Base-by-base conservation (phyloP, 2,329 filamentous ascomycete genomes). In the Talaromyces albobiverticillius region DNA sequence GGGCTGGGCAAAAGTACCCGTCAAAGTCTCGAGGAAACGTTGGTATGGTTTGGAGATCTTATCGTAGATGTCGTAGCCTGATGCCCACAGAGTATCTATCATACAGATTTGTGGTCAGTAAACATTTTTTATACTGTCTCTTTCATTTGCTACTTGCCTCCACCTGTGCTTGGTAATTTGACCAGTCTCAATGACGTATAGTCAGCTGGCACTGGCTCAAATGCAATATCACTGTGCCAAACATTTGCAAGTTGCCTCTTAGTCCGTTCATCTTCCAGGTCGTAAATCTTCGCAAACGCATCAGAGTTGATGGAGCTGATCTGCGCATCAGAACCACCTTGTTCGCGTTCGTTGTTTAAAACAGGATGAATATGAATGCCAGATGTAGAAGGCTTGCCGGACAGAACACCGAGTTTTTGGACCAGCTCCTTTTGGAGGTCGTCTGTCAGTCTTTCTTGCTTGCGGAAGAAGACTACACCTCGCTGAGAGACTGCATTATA, bases 141-240 rank as follows among this genome's bases (percentile, higher is more conserved):
- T n/a, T n/a, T n/a, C n/a, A n/a, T n/a, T n/a, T n/a, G n/a, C n/a
- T n/a, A n/a, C n/a, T n/a, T 22, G 47, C 60, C 58, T 56, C 77
- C 78, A 11, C 77, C 78, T n/a, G 62, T 71, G 58, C 67, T 66
- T 0, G 79, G 79, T 0, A 80, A 63, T 4, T 74, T 71, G 45
- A 76, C 69, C 13, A 82, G 75, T 42, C 79, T 77, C 38, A 82
- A 71, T 46, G 79, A 77, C 13, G 79, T 77, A 62, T 81, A 81
- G 57, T 82, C 79, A 13, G 76, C 76, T 1, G 79, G 79, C 1
- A 79, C 74, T 1, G 73, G 74, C 66, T 82, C 80, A 56, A 82
- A 82, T 3, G 76, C 77, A 55, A 81, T 79, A 57, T 82, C 79
- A n/a, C 76, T 73, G 58, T 82, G 79, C 79, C 80, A 82, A 8